Evolutionary conservation across 345 rosid species (phyloP), one percentile per base, ranked within the genome.

Genomic region (Mercurialis annua): DNA sequence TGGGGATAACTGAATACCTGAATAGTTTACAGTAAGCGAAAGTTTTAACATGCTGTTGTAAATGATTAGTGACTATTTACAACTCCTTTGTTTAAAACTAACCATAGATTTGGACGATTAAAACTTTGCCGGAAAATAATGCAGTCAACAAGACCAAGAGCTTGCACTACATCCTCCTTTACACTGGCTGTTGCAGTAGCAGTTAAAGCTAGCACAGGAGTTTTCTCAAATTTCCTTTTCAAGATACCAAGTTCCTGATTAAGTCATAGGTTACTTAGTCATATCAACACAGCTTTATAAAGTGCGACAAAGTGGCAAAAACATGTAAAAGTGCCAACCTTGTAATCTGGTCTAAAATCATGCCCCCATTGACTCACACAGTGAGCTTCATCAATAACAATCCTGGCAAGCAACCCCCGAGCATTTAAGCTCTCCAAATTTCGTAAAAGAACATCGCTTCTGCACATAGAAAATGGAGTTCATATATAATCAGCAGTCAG

Each of bases 291-390:
- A 59, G 53, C 55, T 56, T 69, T 44, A 68, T 27, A 47, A 59
- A 31, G 48, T 20, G 29, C 17, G 18, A 47, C 50, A 63, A 59
- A 61, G 49, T 61, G 11, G 49, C 64, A 48, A 75, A 52, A 54
- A 61, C 2, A 71, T 66, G 50, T 48, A 26, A 54, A 64, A 30
- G 69, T 70, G 50, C 68, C 70, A 82, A 94, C 99, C 99, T 89
- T 96, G 80, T 94, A 94, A 79, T 94, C 99, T 23, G 99, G 97
- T 81, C 99, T 89, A 85, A 93, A 93, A 80, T 93, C 99, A 81
- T 93, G 99, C 44, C 99, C 99, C 99, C 99, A 93, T 79, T 93
- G 99, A 80, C 99, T 93, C 78, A 93, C 97, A 73, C 99, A 93
- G 59, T 93, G 99, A 66, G 99, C 99, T 87, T 93, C 99, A 74